phyloP scores from a whole-genome alignment of 352 stramenopile genomes.

The Phytophthora quininea region DNA sequence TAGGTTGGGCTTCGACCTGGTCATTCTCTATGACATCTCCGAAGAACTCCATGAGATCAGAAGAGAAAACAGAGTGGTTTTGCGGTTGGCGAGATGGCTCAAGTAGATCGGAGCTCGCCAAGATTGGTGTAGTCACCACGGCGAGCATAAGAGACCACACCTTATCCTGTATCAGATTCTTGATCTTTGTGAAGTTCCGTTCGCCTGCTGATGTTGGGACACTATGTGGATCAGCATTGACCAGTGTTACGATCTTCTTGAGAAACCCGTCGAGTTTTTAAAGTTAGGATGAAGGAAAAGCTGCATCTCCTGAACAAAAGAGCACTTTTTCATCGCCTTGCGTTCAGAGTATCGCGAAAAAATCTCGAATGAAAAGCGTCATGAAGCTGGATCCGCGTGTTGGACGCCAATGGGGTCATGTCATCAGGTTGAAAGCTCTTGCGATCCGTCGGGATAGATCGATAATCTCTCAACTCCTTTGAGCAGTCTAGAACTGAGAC shows the following conservation, averaged over 20 bases:
- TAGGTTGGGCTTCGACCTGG: background rate
- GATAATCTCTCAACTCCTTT: conserved; percentile 8
- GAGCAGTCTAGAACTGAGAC: conserved; percentile 5
- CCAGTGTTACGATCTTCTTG: conserved; percentile 1
- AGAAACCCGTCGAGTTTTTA: conserved; percentile 10
- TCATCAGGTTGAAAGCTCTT: conserved; percentile 9
- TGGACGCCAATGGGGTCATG: conserved; percentile 2
- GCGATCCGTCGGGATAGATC: background rate
- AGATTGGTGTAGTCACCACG: background rate
- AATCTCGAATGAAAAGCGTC: conserved; percentile 6
- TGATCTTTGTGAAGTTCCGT: conserved; percentile 2
- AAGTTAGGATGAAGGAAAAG: conserved; percentile 16
- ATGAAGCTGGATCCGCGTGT: conserved; percentile 1
- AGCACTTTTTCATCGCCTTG: conserved; percentile 11
- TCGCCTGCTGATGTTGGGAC: background rate
- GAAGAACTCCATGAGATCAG: background rate
- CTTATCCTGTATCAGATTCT: background rate
- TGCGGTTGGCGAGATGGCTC: background rate
- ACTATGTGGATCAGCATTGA: conserved; percentile 4
- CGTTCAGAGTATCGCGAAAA: conserved; percentile 12
- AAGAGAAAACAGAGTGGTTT: background rate
- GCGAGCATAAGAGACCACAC: conserved; percentile 6
- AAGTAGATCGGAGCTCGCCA: background rate
- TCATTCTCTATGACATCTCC: background rate
- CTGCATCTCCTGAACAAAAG: conserved; percentile 14